Evolutionary conservation across 345 rosid genomes (phyloP).

Genomic region (Clausena lansium): DNA sequence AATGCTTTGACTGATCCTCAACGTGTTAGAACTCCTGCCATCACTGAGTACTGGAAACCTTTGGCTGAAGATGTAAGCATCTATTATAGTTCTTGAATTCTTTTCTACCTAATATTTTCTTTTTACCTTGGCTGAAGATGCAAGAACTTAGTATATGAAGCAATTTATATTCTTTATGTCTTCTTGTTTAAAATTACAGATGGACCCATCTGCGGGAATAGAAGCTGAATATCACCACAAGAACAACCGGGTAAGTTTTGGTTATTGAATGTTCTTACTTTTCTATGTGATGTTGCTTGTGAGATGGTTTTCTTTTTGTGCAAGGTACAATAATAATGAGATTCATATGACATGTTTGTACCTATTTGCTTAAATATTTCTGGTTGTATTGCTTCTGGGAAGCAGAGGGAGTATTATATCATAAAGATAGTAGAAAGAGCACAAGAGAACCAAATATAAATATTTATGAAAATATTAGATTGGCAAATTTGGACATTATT

Average conservation of each 20-base stretch:
- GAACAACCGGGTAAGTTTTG: constrained; percentile 63
- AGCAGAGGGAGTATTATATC: neutral
- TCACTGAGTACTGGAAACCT: constrained; percentile 93
- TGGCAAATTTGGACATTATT: neutral
- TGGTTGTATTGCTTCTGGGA: neutral
- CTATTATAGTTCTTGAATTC: neutral
- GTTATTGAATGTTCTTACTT: neutral
- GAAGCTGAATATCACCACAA: constrained; percentile 94
- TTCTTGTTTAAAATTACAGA: constrained; percentile 43
- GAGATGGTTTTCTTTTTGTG: neutral
- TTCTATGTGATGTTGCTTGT: neutral
- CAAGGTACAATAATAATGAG: neutral
- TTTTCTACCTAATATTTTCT: neutral
- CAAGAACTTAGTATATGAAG: too few species aligned
- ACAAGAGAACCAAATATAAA: neutral
- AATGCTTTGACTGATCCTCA: constrained; percentile 84
- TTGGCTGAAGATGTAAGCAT: constrained; percentile 90
- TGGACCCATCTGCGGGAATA: constrained; percentile 93
- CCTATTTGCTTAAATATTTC: neutral
- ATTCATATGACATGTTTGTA: neutral
- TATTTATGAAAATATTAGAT: neutral
- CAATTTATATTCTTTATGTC: neutral
- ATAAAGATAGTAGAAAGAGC: neutral
- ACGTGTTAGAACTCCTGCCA: constrained; percentile 85
- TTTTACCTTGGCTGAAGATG: neutral